Percentiles rank a stretch among this genome's conserved stretches.
Conservation (phyloP, 2,329 filamentous ascomycete genomes). For the Blastomyces silverae region DNA sequence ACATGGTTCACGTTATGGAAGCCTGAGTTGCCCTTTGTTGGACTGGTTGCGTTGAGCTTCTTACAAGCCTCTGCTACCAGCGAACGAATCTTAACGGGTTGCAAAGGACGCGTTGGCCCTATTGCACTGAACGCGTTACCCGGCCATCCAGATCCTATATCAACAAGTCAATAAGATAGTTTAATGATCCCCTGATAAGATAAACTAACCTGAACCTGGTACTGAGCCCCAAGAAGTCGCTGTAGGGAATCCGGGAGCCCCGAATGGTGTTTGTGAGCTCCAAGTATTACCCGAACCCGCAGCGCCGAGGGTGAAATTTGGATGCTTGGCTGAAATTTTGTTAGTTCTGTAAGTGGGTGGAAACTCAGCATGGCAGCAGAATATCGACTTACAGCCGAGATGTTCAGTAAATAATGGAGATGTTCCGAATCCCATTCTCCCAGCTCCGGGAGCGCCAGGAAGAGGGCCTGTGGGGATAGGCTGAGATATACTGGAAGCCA, state of each 20-base stretch:
- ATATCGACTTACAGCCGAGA: slow-evolving; percentile 34
- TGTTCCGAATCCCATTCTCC: slow-evolving; percentile 39
- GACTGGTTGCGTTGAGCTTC: slow-evolving; percentile 44
- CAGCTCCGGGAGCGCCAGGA: slow-evolving; percentile 44
- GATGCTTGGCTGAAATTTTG: slow-evolving; percentile 28
- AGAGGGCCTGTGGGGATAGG: slow-evolving; percentile 34
- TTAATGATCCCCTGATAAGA: slow-evolving; percentile 8
- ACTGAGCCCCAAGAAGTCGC: slow-evolving; percentile 38
- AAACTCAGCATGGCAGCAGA: neutral
- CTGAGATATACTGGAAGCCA: slow-evolving; percentile 45
- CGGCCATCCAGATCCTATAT: slow-evolving; percentile 41
- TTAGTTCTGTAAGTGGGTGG: slow-evolving; percentile 10
- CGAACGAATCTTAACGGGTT: slow-evolving; percentile 62
- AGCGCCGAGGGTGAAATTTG: slow-evolving; percentile 30
- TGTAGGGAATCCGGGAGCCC: slow-evolving; percentile 33
- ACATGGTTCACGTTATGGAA: slow-evolving; percentile 64
- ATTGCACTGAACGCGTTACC: slow-evolving; percentile 47
- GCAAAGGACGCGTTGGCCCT: slow-evolving; percentile 48
- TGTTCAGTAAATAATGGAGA: slow-evolving; percentile 41
- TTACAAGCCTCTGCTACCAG: slow-evolving; percentile 75
- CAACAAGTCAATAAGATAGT: slow-evolving; percentile 22
- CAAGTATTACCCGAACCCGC: slow-evolving; percentile 32
- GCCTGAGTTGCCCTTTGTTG: slow-evolving; percentile 46
- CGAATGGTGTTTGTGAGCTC: slow-evolving; percentile 36
- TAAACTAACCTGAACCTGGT: slow-evolving; percentile 32